These are phyloP conservation scores for Parsonsia alboflavescens DNA, from an alignment of 257 asterid species.

Conservation along the genomic window DNA sequence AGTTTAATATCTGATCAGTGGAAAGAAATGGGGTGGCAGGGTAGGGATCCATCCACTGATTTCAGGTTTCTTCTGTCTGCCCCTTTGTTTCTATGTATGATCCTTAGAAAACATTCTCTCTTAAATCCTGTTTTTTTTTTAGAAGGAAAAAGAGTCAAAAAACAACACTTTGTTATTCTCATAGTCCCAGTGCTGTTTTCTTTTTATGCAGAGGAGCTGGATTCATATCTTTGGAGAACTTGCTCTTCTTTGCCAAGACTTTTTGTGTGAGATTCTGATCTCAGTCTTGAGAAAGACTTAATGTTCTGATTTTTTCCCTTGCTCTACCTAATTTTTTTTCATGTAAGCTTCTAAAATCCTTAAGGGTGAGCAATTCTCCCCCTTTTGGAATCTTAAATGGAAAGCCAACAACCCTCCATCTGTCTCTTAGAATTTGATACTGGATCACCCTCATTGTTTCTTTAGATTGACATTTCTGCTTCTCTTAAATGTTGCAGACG, in stretches of 20 bases:
- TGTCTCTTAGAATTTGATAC: background rate
- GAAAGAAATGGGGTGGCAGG: conserved; percentile 99
- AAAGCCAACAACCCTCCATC: background rate
- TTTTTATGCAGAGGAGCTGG: conserved; percentile 65
- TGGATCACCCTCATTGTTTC: background rate
- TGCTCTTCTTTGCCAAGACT: conserved; percentile 71
- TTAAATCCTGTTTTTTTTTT: background rate
- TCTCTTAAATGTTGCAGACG: conserved; percentile 25
- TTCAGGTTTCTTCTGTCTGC: conserved; percentile 45
- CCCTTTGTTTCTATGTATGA: background rate
- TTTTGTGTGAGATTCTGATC: conserved; percentile 46
- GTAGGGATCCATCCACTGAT: conserved; percentile 92
- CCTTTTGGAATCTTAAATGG: background rate
- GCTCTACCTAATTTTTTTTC: too few species aligned
- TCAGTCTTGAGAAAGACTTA: background rate
- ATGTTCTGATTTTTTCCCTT: background rate
- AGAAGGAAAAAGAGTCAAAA: background rate
- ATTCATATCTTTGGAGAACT: conserved; percentile 81
- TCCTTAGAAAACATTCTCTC: background rate
- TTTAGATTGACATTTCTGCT: background rate
- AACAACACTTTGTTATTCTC: background rate
- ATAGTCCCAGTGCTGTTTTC: conserved; percentile 9
- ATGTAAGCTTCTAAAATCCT: background rate
- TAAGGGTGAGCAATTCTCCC: background rate
- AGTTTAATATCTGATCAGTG: conserved; percentile 82